A percentile compares a stretch with the other conserved stretches of the same genome.
These are phyloP conservation scores for Capniomyces stellatus DNA, from an alignment of 371 early-diverging fungal genomes.

Conservation along the genomic window DNA sequence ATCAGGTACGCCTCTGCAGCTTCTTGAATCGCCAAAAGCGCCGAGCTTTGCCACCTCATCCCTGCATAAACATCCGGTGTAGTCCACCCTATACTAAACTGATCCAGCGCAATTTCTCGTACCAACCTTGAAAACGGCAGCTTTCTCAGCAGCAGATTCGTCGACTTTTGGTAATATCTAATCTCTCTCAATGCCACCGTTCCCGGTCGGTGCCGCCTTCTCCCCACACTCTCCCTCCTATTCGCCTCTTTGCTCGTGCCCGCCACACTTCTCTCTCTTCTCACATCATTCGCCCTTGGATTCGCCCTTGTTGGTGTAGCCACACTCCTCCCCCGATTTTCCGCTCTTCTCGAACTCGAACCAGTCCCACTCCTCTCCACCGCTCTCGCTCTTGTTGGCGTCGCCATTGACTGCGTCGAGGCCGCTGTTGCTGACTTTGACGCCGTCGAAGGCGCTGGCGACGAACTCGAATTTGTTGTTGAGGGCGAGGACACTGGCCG, in stretches of 20 bases:
- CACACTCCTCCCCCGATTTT: neutral
- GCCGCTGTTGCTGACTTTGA: neutral
- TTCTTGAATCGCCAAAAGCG: slow-evolving; percentile 77
- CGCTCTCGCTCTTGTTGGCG: neutral
- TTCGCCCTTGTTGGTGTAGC: slow-evolving; percentile 29
- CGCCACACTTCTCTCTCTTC: no score
- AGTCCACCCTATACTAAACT: slow-evolving; percentile 24
- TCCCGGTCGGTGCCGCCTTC: slow-evolving; percentile 70
- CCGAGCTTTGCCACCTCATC: slow-evolving; percentile 63
- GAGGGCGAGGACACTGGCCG: neutral
- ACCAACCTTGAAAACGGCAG: slow-evolving; percentile 97
- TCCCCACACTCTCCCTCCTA: slow-evolving; percentile 11
- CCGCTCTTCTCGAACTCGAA: neutral
- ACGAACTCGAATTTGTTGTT: neutral
- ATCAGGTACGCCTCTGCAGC: slow-evolving; percentile 77
- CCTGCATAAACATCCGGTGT: slow-evolving; percentile 15
- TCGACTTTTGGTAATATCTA: slow-evolving; percentile 94
- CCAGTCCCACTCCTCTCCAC: neutral
- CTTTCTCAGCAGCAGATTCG: slow-evolving; percentile 93
- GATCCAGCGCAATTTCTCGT: slow-evolving; percentile 77
- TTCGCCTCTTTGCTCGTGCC: neutral
- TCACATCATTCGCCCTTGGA: slow-evolving; percentile 45
- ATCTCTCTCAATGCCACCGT: slow-evolving; percentile 93
- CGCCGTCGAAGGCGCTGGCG: neutral
- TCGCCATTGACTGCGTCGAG: neutral